These are phyloP conservation scores for Aspergillus niger DNA, from an alignment of 2,329 filamentous ascomycete genomes.

Conservation along the genomic window DNA sequence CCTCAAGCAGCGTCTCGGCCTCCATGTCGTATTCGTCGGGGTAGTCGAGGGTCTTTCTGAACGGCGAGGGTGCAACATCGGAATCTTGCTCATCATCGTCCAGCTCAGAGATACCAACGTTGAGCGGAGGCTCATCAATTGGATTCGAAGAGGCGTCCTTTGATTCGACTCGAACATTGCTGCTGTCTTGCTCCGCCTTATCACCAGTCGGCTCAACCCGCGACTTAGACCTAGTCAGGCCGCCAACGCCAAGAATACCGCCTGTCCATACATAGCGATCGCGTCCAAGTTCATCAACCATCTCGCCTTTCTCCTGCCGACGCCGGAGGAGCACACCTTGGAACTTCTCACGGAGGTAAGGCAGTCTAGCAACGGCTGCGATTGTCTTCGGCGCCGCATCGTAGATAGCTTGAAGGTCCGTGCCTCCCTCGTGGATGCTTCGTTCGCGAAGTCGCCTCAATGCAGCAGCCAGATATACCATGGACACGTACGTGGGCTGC, in stretches of 20 bases:
- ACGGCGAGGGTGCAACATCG: neutral
- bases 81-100: slow-evolving; percentile 1
- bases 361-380: slow-evolving; percentile 40
- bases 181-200: neutral
- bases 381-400: slow-evolving; percentile 40
- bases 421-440: slow-evolving; percentile 37
- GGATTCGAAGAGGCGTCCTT: neutral
- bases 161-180: neutral
- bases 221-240: slow-evolving; percentile 19
- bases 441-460: slow-evolving; percentile 40
- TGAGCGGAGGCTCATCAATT: neutral
- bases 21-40: slow-evolving; percentile 32
- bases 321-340: slow-evolving; percentile 44
- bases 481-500: slow-evolving; percentile 47
- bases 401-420: slow-evolving; percentile 32
- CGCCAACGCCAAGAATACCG: slow-evolving; percentile 34
- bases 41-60: slow-evolving; percentile 20
- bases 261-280: slow-evolving; percentile 38
- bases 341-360: slow-evolving; percentile 43
- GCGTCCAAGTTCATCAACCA: slow-evolving; percentile 9
- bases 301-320: slow-evolving; percentile 29
- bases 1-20: slow-evolving; percentile 23
- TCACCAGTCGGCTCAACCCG: slow-evolving; percentile 9
- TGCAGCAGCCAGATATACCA: slow-evolving; percentile 47
- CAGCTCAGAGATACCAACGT: neutral